Evolutionary conservation across 352 stramenopile species (phyloP).

Genomic region (Thalassiosira livingstoniorum): DNA sequence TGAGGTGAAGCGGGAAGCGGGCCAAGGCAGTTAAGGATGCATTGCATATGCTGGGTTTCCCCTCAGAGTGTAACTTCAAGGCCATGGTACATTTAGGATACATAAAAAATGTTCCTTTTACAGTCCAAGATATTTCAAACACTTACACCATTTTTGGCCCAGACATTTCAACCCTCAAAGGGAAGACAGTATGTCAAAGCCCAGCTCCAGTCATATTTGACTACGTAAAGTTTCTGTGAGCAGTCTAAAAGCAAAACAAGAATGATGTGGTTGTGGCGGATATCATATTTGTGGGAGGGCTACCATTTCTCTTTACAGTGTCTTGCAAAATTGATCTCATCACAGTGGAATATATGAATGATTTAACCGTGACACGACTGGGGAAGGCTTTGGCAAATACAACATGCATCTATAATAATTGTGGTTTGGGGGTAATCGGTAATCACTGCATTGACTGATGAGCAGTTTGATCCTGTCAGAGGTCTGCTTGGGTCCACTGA

Average conservation of each 20-base stretch:
- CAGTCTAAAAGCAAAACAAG: not conserved
- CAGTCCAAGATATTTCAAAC: constrained; percentile 3
- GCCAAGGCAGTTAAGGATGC: not conserved
- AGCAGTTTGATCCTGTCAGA: not conserved
- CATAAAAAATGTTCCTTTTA: constrained; percentile 18
- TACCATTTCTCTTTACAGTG: constrained; percentile 15
- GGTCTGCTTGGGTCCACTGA: not conserved
- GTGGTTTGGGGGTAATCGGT: not conserved
- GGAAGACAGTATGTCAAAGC: constrained; percentile 1
- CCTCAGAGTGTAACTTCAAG: not conserved
- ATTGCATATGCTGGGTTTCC: not conserved
- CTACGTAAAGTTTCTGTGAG: constrained; percentile 1
- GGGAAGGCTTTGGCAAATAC: not conserved
- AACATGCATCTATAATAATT: not conserved
- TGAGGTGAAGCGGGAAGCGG: not conserved
- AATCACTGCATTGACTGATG: not conserved
- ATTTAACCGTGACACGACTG: not conserved
- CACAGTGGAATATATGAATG: not conserved
- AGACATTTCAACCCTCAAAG: not conserved
- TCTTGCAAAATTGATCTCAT: constrained; percentile 6
- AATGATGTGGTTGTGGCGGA: not conserved
- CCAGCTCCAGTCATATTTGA: not conserved
- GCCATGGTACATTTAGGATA: constrained; percentile 30
- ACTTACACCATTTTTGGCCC: constrained; percentile 15
- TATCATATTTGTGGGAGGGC: not conserved